These are phyloP conservation scores for Aspergillus eucalypticola DNA, from an alignment of 2,329 filamentous ascomycete species.

Conservation along the genomic window DNA sequence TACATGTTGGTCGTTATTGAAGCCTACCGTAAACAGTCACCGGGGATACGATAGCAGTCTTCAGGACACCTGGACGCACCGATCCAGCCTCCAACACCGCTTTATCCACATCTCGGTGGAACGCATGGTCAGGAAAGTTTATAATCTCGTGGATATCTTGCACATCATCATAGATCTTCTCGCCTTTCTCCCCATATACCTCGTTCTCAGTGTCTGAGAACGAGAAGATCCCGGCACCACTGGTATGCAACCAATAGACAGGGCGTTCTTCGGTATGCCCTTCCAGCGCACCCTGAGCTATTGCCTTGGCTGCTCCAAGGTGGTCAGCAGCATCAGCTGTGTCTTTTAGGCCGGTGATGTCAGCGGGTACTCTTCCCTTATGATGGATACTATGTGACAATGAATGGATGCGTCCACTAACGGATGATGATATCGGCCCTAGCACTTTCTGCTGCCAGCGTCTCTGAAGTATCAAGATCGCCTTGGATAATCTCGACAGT, in stretches of 20 bases:
- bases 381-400: too few relatives aligned
- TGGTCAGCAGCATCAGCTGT: conserved; percentile 16
- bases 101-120: conserved; percentile 17
- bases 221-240: conserved; percentile 16
- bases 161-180: conserved; percentile 12
- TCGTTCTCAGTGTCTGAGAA: conserved; percentile 12
- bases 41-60: conserved; percentile 14
- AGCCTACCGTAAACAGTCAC: conserved; percentile 15
- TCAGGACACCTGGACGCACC: not conserved
- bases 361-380: too few relatives aligned
- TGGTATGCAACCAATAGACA: conserved; percentile 16
- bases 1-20: too few relatives aligned
- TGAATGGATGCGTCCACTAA: not conserved
- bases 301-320: conserved; percentile 8
- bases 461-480: not conserved
- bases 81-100: conserved; percentile 10
- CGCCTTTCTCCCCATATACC: conserved; percentile 6
- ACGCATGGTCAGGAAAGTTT: conserved; percentile 17
- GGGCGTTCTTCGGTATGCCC: conserved; percentile 12
- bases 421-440: conserved; percentile 18
- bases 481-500: not conserved
- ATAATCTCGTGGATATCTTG: conserved; percentile 10
- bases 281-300: conserved; percentile 8
- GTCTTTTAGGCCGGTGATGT: not conserved
- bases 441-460: conserved; percentile 11